Evolutionary conservation across 371 early-diverging fungal species (phyloP).

Genomic region (Mortierella sp.): DNA sequence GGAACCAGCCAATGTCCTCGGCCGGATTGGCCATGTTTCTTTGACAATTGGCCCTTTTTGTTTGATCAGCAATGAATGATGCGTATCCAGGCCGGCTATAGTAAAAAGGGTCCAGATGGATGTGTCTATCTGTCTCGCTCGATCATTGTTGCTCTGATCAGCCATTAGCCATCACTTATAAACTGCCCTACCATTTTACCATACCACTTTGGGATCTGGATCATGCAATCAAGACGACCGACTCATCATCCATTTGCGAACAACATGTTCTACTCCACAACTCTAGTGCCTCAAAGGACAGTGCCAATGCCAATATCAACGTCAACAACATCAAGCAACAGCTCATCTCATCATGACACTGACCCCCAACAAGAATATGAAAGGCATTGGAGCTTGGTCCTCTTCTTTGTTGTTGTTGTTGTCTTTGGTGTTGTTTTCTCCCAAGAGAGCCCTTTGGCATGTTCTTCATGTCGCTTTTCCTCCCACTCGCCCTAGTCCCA

Average conservation of each 20-base stretch:
- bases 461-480: background rate
- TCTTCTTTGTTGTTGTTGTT: background rate
- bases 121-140: background rate
- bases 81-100: background rate
- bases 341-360: slow-evolving; percentile 3
- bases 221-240: background rate
- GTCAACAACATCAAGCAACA: background rate
- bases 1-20: slow-evolving; percentile 1
- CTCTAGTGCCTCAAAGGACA: background rate
- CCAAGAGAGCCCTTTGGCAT: background rate
- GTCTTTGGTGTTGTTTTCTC: background rate
- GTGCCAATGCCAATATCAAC: background rate
- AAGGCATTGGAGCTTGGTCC: background rate
- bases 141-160: background rate
- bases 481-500: background rate
- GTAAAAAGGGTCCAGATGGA: background rate
- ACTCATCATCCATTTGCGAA: background rate
- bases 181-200: background rate
- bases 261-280: slow-evolving; percentile 1
- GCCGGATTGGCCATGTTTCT: background rate
- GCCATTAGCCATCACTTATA: background rate
- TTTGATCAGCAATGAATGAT: background rate
- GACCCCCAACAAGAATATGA: background rate
- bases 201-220: background rate
- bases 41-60: background rate